Percentiles rank a stretch among this genome's conserved stretches.
Conservation (phyloP, 768 basidiomycete species). For the Mrakia hoshinonis region DNA sequence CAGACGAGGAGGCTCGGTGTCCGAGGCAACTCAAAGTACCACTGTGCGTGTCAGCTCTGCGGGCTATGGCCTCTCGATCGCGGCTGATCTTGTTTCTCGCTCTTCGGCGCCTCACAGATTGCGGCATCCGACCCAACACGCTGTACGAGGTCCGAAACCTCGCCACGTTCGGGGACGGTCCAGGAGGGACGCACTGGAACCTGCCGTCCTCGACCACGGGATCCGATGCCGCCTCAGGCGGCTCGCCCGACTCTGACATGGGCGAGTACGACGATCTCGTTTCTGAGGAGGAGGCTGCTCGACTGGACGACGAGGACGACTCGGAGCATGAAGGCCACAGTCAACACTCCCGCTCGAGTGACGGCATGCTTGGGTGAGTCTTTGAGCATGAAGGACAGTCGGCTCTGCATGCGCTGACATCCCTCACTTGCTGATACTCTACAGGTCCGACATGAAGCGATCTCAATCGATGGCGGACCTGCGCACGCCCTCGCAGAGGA, state of each 20-base stretch:
- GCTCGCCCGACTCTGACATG: not conserved
- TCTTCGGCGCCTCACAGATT: not conserved
- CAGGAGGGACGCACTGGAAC: not conserved
- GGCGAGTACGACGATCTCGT: not conserved
- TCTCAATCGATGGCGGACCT: not conserved
- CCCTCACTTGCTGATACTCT: not conserved
- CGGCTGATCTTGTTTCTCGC: not conserved
- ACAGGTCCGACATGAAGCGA: not conserved
- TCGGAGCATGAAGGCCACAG: no score
- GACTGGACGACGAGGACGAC: no score
- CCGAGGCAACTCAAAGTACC: conserved; percentile 92
- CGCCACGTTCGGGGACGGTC: not conserved
- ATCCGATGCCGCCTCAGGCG: not conserved
- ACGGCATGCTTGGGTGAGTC: not conserved
- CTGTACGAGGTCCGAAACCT: conserved; percentile 1
- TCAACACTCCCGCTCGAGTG: not conserved
- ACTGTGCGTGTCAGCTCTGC: conserved; percentile 53
- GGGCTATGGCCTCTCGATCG: not conserved
- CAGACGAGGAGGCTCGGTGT: conserved; percentile 88
- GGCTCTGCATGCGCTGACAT: not conserved
- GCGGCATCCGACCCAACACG: not conserved
- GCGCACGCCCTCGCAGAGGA: not conserved
- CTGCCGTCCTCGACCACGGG: not conserved
- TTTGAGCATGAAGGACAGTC: not conserved
- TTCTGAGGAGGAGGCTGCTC: no score